Base-by-base conservation (phyloP, 345 rosid species). In the Carallia brachiata region DNA sequence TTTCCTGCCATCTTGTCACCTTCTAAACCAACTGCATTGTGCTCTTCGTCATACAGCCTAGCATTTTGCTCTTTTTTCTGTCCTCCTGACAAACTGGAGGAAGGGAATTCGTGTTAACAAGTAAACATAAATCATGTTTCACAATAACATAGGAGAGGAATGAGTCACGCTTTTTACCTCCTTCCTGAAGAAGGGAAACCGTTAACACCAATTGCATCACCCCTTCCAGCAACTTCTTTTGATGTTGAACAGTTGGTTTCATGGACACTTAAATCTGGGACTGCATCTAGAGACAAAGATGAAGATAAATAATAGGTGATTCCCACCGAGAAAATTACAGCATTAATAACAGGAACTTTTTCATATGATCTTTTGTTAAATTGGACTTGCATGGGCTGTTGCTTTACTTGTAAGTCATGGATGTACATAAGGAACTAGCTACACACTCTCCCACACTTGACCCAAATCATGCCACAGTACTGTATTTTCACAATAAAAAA, bases 111-210 rank as follows among this genome's bases (percentile, higher is more conserved):
- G 59, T 52, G 47, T 73, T 55, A 70, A 50, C 31, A 27, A 56
- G 60, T 13, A 19, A 2, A 27, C 10, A 27, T 23, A 56, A 56
- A 56, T 56, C 60, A 9, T 44, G 60, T 7, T 56, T 56, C 31
- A 3, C 28, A 56, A 56, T 27, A 4, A 56, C 10, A 55, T 19
- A 4, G 60, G 60, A 8, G 32, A 7, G 32, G 50, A 44, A 44
- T 12, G 23, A 60, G 76, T 56, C 28, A 12, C 47, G 32, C 37
- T 56, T 53, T 23, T 80, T 69, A 90, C 95, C 88, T 75, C 40
- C 75, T 80, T 69, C 80, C 82, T 32, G 80, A 74, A 80, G 86
- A 71, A n/a, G 83, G 85, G 66, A 78, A 75, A 70, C 90, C 87
- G 69, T 85, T 85, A n/a, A 77, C 68, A 79, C 77, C 48, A 62